Conservation (phyloP, 2,329 filamentous ascomycete species). For the Sporothrix pseudoabietina region DNA sequence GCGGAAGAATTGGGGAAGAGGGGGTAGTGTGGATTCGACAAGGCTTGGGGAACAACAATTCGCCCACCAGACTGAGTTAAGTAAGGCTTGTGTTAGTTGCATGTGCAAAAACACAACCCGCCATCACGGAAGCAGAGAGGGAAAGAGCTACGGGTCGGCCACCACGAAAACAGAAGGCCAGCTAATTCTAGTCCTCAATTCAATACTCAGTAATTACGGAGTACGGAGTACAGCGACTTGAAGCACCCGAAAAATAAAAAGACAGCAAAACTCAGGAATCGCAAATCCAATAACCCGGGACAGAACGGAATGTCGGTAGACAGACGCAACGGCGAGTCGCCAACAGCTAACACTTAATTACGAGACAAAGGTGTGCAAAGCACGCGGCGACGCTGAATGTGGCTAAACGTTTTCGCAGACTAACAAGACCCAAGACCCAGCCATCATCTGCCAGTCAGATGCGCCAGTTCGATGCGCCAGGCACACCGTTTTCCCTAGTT, state of each 20-base stretch:
- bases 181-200: no score
- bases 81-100: not conserved
- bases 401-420: constrained; percentile 21
- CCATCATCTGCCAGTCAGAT: no score
- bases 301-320: constrained; percentile 25
- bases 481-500: not conserved
- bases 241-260: no score
- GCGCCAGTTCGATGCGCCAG: not conserved
- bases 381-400: not conserved
- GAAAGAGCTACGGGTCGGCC: not conserved
- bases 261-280: not conserved
- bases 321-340: constrained; percentile 1
- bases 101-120: not conserved
- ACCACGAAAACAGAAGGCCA: not conserved
- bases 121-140: not conserved
- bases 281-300: not conserved
- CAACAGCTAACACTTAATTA: not conserved
- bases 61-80: constrained; percentile 7
- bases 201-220: no score
- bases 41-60: constrained; percentile 24
- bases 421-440: constrained; percentile 1
- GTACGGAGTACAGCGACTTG: not conserved
- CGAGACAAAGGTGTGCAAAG: not conserved
- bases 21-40: not conserved
- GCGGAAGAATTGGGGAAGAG: constrained; percentile 22